phyloP scores from a whole-genome alignment of 192 early-diverging fungal genomes.

The Piromyces finnis region DNA sequence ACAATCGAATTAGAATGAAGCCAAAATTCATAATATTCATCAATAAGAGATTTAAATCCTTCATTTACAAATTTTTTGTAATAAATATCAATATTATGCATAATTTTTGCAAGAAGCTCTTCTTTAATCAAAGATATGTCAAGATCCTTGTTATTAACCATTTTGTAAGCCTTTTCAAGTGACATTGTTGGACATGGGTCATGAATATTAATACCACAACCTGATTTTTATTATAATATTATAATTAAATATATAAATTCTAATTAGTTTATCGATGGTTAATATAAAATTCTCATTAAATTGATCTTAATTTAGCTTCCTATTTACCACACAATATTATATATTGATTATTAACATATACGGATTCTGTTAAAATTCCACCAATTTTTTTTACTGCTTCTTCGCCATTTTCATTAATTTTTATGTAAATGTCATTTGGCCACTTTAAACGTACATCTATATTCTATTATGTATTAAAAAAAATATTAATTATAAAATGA shows the following conservation, averaged over 20 bases:
- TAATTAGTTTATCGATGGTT: too few relatives aligned
- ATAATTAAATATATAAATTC: too few relatives aligned
- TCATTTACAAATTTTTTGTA: not conserved
- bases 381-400: not conserved
- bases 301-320: too few relatives aligned
- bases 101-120: not conserved
- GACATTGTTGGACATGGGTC: not conserved
- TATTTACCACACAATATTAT: not conserved
- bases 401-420: not conserved
- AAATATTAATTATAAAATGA: too few relatives aligned
- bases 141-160: not conserved
- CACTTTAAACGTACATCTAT: not conserved
- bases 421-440: not conserved
- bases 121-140: not conserved
- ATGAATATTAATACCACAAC: not conserved
- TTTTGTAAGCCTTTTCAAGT: not conserved
- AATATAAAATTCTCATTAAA: too few relatives aligned
- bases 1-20: not conserved
- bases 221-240: too few relatives aligned
- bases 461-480: not conserved
- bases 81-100: not conserved
- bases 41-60: not conserved
- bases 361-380: not conserved
- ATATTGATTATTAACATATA: not conserved
- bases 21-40: not conserved